phyloP scores from a whole-genome alignment of 768 basidiomycete species.

The Tremella yokohamensis region DNA sequence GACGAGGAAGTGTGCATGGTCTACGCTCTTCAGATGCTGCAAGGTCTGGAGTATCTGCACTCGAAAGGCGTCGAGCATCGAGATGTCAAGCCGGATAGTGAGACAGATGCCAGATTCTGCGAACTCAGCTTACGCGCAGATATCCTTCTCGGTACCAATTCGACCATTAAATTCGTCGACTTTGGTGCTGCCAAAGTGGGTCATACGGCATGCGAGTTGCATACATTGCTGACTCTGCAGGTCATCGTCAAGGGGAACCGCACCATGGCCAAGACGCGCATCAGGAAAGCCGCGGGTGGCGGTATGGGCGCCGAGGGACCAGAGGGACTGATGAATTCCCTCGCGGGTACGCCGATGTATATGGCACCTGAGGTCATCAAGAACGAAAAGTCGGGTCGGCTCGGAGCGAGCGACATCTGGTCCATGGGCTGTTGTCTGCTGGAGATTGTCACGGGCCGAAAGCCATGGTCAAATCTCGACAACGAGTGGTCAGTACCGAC shows the following conservation, averaged over 20 bases:
- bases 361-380: slow-evolving; percentile 99
- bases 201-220: too few species aligned
- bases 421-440: slow-evolving; percentile 95
- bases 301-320: slow-evolving; percentile 28
- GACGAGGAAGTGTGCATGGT: slow-evolving; percentile 93
- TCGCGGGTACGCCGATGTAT: slow-evolving; percentile 99
- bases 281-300: slow-evolving; percentile 8
- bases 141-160: slow-evolving; percentile 64
- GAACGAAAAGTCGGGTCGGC: slow-evolving; percentile 77
- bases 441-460: slow-evolving; percentile 91
- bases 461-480: slow-evolving; percentile 97
- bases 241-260: slow-evolving; percentile 81
- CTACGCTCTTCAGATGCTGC: slow-evolving; percentile 95
- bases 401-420: slow-evolving; percentile 99
- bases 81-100: slow-evolving; percentile 98
- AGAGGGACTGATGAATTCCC: slow-evolving; percentile 60
- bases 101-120: slow-evolving; percentile 49
- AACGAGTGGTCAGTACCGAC: slow-evolving; percentile 99
- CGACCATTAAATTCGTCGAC: slow-evolving; percentile 91
- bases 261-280: slow-evolving; percentile 60
- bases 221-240: too few species aligned
- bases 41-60: slow-evolving; percentile 90
- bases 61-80: slow-evolving; percentile 88
- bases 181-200: slow-evolving; percentile 83
- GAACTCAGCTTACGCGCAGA: slow-evolving; percentile 56